A percentile compares a stretch with the other conserved stretches of the same genome.
Conservation (phyloP, 2,329 filamentous ascomycete genomes). For the Fusarium sp. region DNA sequence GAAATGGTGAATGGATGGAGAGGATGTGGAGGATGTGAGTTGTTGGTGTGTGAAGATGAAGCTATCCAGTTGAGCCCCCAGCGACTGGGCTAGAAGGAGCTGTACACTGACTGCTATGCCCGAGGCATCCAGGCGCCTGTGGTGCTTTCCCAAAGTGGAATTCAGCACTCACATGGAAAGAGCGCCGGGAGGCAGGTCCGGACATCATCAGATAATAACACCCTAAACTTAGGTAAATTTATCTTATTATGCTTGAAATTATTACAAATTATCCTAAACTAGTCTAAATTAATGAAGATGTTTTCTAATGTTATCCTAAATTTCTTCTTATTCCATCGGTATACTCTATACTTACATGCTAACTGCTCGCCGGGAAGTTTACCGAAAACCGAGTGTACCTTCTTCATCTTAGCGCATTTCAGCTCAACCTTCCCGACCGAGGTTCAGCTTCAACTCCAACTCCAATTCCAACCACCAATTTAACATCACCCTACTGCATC, state of each 20-base stretch:
- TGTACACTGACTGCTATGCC: too few species aligned
- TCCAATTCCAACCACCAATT: constrained; percentile 24
- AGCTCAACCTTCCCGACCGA: constrained; percentile 32
- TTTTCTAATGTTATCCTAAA: not conserved
- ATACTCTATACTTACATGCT: too few species aligned
- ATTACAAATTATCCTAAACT: not conserved
- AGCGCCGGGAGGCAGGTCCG: not conserved
- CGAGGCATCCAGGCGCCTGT: too few species aligned
- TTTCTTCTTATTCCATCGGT: not conserved
- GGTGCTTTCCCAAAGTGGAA: not conserved
- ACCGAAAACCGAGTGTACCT: constrained; percentile 17
- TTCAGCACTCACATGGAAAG: not conserved
- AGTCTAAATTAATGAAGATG: not conserved
- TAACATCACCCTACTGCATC: constrained; percentile 1
- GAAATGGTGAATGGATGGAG: not conserved
- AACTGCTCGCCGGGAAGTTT: constrained; percentile 12
- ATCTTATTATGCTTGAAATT: not conserved
- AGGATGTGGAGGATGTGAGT: not conserved
- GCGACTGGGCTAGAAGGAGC: too few species aligned
- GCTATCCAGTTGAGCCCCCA: too few species aligned
- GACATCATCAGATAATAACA: not conserved
- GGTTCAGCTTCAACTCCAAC: constrained; percentile 23
- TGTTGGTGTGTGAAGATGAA: not conserved
- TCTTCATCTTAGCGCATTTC: constrained; percentile 10
- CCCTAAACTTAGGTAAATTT: not conserved